Evolutionary conservation across 2,329 filamentous ascomycete species (phyloP), one percentile per base, ranked within the genome.

Genomic region (Aspergillus calidoustus): DNA sequence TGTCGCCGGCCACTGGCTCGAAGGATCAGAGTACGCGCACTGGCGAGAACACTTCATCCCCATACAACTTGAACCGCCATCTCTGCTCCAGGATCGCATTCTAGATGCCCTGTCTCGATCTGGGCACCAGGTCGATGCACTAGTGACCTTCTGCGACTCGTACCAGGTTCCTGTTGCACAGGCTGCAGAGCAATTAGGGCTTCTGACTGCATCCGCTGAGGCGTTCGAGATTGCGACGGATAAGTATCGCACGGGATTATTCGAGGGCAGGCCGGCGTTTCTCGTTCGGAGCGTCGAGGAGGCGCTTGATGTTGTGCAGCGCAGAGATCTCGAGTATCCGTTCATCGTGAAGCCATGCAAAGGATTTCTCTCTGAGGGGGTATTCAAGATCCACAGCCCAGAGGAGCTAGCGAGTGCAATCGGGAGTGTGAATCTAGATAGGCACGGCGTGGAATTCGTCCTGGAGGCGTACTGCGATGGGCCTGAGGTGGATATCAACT

Each of bases 401-500:
- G 22, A 54, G 2, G 38, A 43, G 5, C 51, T 54, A 6, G 4
- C 19, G 11, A 19, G 22, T 11, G 51, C 51, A 1, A 25, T 54
- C 1, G 5, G 41, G 34, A 3, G 34, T 4, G 22, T 54, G 3
- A 25, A 58, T 44, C 17, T 46, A 1, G 34, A 51, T 3, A 44
- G 53, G 0, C 59, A 64, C 7, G 53, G 53, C 3, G 31, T 31
- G 4, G 43, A 51, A 0, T 50, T 58, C 30, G 53, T 63, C 7
- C 46, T 65, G 1, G 67, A 68, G 13, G 28, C 56, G 2, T 68
- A 67, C 52, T 53, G 54, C 28, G 59, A 64, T 23, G 64, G 67
- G 8, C 59, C 64, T 0, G 66, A 69, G 52, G 54, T 68, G 1
- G 60, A 67, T n/a, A 51, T 50, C 25, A 67, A 68, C 28, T 55